These are phyloP conservation scores for Marchantia paleacea DNA, from an alignment of 225 moss, liverwort and hornwort genomes.

Conservation along the genomic window DNA sequence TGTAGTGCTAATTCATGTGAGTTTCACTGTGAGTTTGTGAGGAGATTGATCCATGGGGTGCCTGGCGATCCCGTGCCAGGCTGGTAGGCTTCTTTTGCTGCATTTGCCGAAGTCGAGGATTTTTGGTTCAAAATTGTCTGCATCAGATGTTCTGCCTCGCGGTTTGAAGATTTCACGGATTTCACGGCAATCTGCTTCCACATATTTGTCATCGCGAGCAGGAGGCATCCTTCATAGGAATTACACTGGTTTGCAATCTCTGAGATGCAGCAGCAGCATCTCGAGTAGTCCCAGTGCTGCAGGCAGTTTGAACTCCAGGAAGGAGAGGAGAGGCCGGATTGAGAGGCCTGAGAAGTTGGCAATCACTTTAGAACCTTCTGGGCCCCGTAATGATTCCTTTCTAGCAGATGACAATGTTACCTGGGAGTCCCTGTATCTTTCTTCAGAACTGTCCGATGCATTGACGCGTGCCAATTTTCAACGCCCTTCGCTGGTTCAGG, in stretches of 20 bases:
- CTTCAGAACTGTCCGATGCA: conserved; percentile 55
- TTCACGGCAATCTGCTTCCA: background rate
- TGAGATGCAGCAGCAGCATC: background rate
- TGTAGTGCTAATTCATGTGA: no score
- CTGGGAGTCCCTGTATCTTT: conserved; percentile 69
- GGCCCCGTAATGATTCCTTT: conserved; percentile 42
- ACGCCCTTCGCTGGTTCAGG: conserved; percentile 84
- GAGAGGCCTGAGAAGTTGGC: background rate
- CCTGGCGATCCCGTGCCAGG: background rate
- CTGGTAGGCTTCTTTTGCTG: background rate
- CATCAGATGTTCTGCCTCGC: no score
- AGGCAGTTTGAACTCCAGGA: background rate
- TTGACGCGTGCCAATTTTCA: conserved; percentile 50
- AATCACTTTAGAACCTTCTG: background rate
- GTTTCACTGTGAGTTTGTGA: background rate
- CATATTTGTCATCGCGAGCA: background rate
- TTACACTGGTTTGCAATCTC: background rate
- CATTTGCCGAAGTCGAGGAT: background rate
- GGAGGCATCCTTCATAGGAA: background rate
- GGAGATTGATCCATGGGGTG: conserved; percentile 1
- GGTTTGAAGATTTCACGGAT: background rate
- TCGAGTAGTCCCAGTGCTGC: background rate
- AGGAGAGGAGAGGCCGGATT: background rate
- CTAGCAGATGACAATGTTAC: conserved; percentile 62
- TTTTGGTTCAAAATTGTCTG: background rate